Evolutionary conservation across 495 filamentous ascomycete species (phyloP), one percentile per base, ranked within the genome.

Genomic region (Usnea hakonensis): DNA sequence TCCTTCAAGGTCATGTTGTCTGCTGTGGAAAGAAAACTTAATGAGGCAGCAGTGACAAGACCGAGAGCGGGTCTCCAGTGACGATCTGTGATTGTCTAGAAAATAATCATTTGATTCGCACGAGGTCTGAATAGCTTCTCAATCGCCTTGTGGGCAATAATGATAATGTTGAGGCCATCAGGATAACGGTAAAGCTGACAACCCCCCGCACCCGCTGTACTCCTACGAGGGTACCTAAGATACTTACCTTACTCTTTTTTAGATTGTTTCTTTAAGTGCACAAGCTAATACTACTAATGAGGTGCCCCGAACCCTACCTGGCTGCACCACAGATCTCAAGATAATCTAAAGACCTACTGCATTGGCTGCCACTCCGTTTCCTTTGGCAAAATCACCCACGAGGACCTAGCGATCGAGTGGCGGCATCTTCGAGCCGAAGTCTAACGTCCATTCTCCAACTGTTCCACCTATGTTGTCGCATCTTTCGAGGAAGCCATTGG

Each of bases 1-100:
- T 90, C 84, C 71, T 83, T 83, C 60, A 93, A 73, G 37, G 87
- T 81, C 90, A 93, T 93, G 19, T 61, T 79, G 69, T 60, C 16
- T 44, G 9, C 23, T 46, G 26, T 16, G 19, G 10, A 32, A 40
- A 28, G 28, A 57, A 38, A 23, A 19, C 6, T 14, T 19, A 56
- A 40, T 19, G 5, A 17, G 3, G 58, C 23, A n/a, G n/a, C n/a
- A n/a, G n/a, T n/a, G 17, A 19, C 19, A 35, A 14, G 37, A 14
- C 57, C 23, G 35, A 30, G 28, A 19, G 19, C 17, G 48, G 19
- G 28, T 26, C 33, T 17, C 33, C 13, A 28, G 10, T 19, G 23
- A 35, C 16, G 14, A 13, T 23, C 26, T 46, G 21, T 28, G 21
- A 13, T 26, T 43, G 35, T 11, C 36, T 3, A 53, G 14, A 14